Conservation (phyloP, 2,329 filamentous ascomycete species). For the Calonectria fujianensis region DNA sequence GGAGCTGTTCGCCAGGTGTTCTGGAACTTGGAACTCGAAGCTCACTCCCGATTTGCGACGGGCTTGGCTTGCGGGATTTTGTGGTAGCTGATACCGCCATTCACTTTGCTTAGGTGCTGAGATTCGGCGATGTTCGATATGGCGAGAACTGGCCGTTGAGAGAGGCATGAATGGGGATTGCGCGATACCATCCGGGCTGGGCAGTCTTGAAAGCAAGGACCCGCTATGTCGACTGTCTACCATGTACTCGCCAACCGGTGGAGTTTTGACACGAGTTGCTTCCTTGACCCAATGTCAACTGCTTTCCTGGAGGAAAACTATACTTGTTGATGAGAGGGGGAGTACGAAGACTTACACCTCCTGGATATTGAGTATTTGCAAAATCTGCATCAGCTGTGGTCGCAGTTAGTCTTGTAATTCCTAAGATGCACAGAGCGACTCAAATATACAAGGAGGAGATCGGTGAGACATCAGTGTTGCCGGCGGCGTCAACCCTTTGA, state of each 20-base stretch:
- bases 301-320: not conserved
- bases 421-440: not conserved
- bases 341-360: constrained; percentile 55
- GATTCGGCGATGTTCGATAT: constrained; percentile 49
- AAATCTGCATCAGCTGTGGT: constrained; percentile 40
- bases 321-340: not conserved
- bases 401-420: constrained; percentile 25
- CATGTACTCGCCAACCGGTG: constrained; percentile 64
- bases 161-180: constrained; percentile 23
- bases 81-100: constrained; percentile 61
- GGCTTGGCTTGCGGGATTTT: constrained; percentile 47
- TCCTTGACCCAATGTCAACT: constrained; percentile 61
- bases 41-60: constrained; percentile 39
- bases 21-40: constrained; percentile 71
- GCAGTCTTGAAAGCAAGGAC: constrained; percentile 65
- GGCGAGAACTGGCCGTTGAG: constrained; percentile 40
- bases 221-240: constrained; percentile 61
- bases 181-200: constrained; percentile 40
- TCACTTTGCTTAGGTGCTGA: constrained; percentile 55
- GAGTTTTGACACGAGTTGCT: constrained; percentile 69
- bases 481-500: constrained; percentile 61
- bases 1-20: constrained; percentile 71
- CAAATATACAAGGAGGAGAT: constrained; percentile 37
- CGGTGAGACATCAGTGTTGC: constrained; percentile 53
- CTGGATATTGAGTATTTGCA: constrained; percentile 57